Conservation (phyloP, 1,139 yeast genomes). For the Sugiyamaella xylanicola region DNA sequence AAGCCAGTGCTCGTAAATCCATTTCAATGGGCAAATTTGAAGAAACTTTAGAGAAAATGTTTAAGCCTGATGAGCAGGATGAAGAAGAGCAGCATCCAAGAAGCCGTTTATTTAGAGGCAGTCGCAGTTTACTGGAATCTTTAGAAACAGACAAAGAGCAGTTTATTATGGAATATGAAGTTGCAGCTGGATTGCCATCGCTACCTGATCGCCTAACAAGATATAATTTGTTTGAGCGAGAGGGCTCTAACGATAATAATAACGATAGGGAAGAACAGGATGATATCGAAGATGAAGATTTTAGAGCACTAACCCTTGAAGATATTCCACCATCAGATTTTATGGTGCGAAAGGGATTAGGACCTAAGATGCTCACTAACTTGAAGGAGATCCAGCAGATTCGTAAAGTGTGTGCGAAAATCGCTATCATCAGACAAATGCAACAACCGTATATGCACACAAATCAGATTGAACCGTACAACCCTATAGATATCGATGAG, state of each 20-base stretch:
- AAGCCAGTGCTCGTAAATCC: slow-evolving; percentile 53
- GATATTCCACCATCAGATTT: slow-evolving; percentile 48
- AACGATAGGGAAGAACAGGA: slow-evolving; percentile 46
- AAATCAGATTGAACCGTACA: slow-evolving; percentile 72
- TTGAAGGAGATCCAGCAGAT: slow-evolving; percentile 84
- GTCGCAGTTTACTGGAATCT: slow-evolving; percentile 41
- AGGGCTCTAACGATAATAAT: slow-evolving; percentile 40
- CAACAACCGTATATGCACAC: slow-evolving; percentile 80
- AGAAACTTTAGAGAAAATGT: slow-evolving; percentile 29
- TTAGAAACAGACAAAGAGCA: slow-evolving; percentile 64
- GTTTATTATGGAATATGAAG: slow-evolving; percentile 80
- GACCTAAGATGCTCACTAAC: slow-evolving; percentile 62
- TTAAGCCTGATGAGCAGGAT: slow-evolving; percentile 23
- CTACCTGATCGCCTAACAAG: slow-evolving; percentile 45
- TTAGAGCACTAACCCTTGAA: slow-evolving; percentile 28
- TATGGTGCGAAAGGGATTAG: slow-evolving; percentile 57
- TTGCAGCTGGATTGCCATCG: slow-evolving; percentile 77
- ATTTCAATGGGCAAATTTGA: slow-evolving; percentile 40
- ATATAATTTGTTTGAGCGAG: slow-evolving; percentile 20
- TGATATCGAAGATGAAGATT: slow-evolving; percentile 29
- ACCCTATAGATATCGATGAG: slow-evolving; percentile 61
- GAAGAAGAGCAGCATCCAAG: slow-evolving; percentile 24
- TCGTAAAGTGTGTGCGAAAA: slow-evolving; percentile 83
- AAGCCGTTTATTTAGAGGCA: slow-evolving; percentile 23
- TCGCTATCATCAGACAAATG: slow-evolving; percentile 85